Percentiles rank a stretch among this genome's conserved stretches.
These are phyloP conservation scores for Pecoramyces ruminantium DNA, from an alignment of 192 early-diverging fungal genomes.

Conservation along the genomic window DNA sequence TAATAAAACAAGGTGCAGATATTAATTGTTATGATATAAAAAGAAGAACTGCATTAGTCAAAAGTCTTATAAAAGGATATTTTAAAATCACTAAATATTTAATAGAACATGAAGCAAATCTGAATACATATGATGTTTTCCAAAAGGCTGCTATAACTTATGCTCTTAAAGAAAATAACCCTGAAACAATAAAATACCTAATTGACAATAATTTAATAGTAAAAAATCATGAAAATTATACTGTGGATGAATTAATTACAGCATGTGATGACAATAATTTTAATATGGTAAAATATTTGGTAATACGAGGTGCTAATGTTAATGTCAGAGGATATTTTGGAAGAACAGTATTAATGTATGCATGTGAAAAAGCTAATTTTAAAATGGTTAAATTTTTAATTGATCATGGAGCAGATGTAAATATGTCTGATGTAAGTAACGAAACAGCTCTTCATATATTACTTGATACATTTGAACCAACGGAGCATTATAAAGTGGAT, in stretches of 20 bases:
- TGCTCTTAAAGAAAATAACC: neutral
- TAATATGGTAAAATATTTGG: neutral
- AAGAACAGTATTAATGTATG: neutral
- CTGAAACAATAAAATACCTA: neutral
- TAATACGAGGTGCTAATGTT: neutral
- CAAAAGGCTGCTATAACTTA: neutral
- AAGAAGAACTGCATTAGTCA: neutral
- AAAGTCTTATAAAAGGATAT: neutral
- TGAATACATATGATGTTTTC: neutral
- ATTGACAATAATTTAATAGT: neutral
- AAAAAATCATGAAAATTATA: neutral
- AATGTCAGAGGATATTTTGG: neutral
- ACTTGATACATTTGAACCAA: too few relatives aligned
- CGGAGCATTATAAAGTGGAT: too few relatives aligned
- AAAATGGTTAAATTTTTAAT: neutral
- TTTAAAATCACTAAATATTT: neutral
- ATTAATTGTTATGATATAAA: neutral
- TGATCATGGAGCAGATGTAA: neutral
- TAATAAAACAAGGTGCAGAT: neutral
- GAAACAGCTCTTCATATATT: too few relatives aligned
- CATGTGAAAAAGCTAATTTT: neutral
- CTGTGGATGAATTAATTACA: neutral
- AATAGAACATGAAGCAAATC: neutral
- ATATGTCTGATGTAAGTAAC: neutral
- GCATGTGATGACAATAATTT: neutral